Conservation (phyloP, 352 stramenopile genomes). For the Phytophthora multivora region DNA sequence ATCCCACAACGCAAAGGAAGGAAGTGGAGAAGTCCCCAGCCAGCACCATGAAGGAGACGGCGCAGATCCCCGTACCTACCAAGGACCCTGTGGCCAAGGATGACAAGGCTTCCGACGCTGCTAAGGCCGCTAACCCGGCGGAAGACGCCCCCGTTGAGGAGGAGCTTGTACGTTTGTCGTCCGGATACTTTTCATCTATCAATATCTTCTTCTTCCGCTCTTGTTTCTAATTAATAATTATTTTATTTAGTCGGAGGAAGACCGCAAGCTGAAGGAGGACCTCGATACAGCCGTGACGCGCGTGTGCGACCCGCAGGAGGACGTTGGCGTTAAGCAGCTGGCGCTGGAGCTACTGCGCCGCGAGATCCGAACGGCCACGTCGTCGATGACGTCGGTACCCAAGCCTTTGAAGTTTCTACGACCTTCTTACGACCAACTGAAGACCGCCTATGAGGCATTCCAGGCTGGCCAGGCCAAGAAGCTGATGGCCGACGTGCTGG, state of each 20-base stretch:
- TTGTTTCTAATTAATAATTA: neutral
- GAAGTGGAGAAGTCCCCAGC: conserved; percentile 27
- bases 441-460: conserved; percentile 71
- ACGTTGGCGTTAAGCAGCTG: conserved; percentile 75
- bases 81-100: conserved; percentile 60
- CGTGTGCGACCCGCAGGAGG: conserved; percentile 68
- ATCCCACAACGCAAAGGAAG: conserved; percentile 28
- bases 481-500: conserved; percentile 87
- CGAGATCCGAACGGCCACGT: conserved; percentile 97
- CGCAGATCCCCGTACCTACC: conserved; percentile 57
- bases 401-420: conserved; percentile 99
- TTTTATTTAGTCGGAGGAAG: conserved; percentile 81
- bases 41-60: conserved; percentile 73
- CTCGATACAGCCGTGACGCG: conserved; percentile 89
- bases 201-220: neutral
- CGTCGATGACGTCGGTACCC: conserved; percentile 99
- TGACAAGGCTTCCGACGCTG: conserved; percentile 38
- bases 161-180: conserved; percentile 60
- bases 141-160: conserved; percentile 50
- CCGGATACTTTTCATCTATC: neutral
- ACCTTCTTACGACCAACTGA: conserved; percentile 95
- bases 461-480: conserved; percentile 69
- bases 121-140: conserved; percentile 32
- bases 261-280: conserved; percentile 93
- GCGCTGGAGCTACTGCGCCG: conserved; percentile 96